Conservation (phyloP, 2,329 filamentous ascomycete genomes). For the Boeremia exigua region DNA sequence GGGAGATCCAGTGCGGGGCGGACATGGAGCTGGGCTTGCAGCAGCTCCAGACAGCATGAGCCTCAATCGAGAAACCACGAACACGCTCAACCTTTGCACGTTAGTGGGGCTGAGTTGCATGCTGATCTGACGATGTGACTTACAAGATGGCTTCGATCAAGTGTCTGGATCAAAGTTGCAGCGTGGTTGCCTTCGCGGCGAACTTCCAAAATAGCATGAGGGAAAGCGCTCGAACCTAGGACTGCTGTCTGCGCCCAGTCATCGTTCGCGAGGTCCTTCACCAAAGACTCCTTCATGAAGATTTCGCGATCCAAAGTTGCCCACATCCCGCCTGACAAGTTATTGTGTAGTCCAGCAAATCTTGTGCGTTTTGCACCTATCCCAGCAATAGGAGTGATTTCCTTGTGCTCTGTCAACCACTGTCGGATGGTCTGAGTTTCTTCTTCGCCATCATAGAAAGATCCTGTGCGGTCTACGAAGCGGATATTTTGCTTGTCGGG, state of each 20-base stretch:
- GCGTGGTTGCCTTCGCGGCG: conserved; percentile 54
- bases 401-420: conserved; percentile 54
- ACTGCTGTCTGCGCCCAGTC: conserved; percentile 40
- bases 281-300: conserved; percentile 45
- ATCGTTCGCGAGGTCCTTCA: conserved; percentile 35
- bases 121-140: conserved; percentile 9
- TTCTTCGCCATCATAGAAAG: conserved; percentile 8
- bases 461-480: conserved; percentile 10
- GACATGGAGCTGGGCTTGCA: conserved; percentile 54
- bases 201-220: conserved; percentile 59
- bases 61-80: conserved; percentile 60
- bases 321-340: conserved; percentile 51
- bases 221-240: conserved; percentile 48
- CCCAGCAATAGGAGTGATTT: conserved; percentile 56
- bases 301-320: conserved; percentile 58
- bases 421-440: conserved; percentile 40
- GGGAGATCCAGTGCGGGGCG: conserved; percentile 50
- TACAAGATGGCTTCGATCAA: conserved; percentile 58
- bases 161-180: conserved; percentile 48
- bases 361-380: conserved; percentile 55
- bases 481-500: conserved; percentile 24
- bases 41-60: conserved; percentile 59
- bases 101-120: conserved; percentile 28
- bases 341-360: conserved; percentile 57
- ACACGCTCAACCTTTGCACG: conserved; percentile 54